These are phyloP conservation scores for Nakazawaea holstii DNA, from an alignment of 805 yeast genomes.

Conservation along the genomic window DNA sequence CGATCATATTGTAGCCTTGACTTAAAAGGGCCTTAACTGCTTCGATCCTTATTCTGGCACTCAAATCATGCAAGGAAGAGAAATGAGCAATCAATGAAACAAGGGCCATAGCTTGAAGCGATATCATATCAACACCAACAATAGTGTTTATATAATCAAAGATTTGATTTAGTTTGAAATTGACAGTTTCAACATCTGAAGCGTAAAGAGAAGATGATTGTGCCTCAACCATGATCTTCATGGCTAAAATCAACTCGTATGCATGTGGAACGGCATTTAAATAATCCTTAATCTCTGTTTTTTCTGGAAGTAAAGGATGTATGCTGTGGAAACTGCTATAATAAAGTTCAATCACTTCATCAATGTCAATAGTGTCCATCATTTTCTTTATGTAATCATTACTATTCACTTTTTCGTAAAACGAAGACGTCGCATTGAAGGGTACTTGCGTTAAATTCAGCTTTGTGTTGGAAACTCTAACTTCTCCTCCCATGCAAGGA, in stretches of 20 bases:
- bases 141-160: constrained; percentile 22
- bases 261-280: constrained; percentile 28
- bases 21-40: constrained; percentile 21
- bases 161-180: constrained; percentile 29
- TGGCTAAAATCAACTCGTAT: constrained; percentile 36
- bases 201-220: constrained; percentile 31
- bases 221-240: constrained; percentile 47
- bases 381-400: constrained; percentile 18
- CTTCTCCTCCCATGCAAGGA: constrained; percentile 20
- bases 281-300: constrained; percentile 27
- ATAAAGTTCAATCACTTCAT: constrained; percentile 24
- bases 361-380: constrained; percentile 20
- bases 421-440: neutral
- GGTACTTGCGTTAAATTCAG: constrained; percentile 11
- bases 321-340: constrained; percentile 33
- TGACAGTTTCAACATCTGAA: constrained; percentile 34
- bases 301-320: constrained; percentile 45
- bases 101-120: constrained; percentile 36
- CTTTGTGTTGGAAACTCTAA: constrained; percentile 1
- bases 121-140: constrained; percentile 34
- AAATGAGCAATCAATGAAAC: constrained; percentile 41
- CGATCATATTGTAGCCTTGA: constrained; percentile 5
- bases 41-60: constrained; percentile 35
- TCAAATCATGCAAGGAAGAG: constrained; percentile 44
- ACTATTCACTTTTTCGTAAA: constrained; percentile 14